Conservation (phyloP, 805 yeast species). For the Jamesozyma lodderae region DNA sequence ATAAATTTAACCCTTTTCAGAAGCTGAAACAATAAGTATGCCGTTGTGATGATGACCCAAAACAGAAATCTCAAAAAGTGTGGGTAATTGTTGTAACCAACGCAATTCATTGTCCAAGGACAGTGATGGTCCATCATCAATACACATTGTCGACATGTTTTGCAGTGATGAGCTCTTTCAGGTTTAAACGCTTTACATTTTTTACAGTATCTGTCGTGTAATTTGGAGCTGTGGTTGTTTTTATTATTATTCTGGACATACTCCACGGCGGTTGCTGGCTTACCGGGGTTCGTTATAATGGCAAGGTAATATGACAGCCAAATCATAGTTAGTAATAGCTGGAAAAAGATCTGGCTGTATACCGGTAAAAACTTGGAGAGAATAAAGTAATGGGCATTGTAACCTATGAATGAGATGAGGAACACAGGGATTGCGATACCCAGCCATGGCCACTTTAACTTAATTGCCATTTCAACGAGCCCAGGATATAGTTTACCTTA, state of each 20-base stretch:
- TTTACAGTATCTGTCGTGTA: constrained; percentile 49
- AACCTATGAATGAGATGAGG: constrained; percentile 51
- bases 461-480: constrained; percentile 32
- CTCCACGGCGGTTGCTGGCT: too few relatives aligned
- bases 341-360: constrained; percentile 38
- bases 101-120: constrained; percentile 91
- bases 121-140: constrained; percentile 88
- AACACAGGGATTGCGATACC: constrained; percentile 54
- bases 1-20: constrained; percentile 33
- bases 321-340: constrained; percentile 41
- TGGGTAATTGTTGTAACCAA: constrained; percentile 69
- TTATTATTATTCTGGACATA: too few relatives aligned
- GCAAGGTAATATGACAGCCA: constrained; percentile 76
- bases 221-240: not conserved
- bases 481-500: too few relatives aligned
- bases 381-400: constrained; percentile 52
- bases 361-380: constrained; percentile 36
- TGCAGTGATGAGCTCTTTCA: constrained; percentile 80
- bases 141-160: constrained; percentile 64
- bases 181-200: constrained; percentile 73
- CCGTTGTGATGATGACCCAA: constrained; percentile 52
- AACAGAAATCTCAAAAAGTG: constrained; percentile 69
- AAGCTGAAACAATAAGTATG: constrained; percentile 38
- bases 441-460: constrained; percentile 40
- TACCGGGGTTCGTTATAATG: constrained; percentile 57